phyloP scores from a whole-genome alignment of 1,139 yeast species.

The Entelexis paramagnoliae region DNA sequence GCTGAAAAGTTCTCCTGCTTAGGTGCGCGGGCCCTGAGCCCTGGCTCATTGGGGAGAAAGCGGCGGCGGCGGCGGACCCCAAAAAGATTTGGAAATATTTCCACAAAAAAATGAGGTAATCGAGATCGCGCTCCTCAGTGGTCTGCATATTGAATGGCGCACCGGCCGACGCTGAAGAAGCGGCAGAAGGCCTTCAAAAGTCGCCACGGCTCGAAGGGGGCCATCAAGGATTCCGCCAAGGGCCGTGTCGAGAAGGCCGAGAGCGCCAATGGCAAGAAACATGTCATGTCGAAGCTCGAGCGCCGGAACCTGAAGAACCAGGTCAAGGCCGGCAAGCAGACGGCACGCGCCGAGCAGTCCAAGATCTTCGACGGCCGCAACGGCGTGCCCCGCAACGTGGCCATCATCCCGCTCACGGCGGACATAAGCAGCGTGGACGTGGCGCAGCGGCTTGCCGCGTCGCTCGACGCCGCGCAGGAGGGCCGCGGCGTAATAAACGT shows the following conservation, averaged over 20 bases:
- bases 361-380: constrained; percentile 67
- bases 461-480: constrained; percentile 26
- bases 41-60: no score
- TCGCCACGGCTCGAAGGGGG: constrained; percentile 83
- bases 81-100: no score
- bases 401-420: constrained; percentile 66
- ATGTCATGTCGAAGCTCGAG: constrained; percentile 49
- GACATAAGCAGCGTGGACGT: constrained; percentile 56
- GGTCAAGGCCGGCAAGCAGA: constrained; percentile 59
- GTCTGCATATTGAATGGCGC: constrained; percentile 32
- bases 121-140: neutral
- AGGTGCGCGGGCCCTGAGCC: constrained; percentile 6
- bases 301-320: constrained; percentile 75
- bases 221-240: constrained; percentile 63
- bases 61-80: no score
- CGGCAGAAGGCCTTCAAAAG: constrained; percentile 85
- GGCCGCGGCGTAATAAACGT: constrained; percentile 27
- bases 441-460: constrained; percentile 36
- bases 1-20: neutral
- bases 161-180: constrained; percentile 71
- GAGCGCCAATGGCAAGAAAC: constrained; percentile 30
- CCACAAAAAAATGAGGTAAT: constrained; percentile 10
- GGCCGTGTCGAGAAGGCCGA: constrained; percentile 78
- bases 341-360: constrained; percentile 38
- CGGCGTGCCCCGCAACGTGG: constrained; percentile 75